phyloP scores from a whole-genome alignment of 805 yeast genomes.

The Candida yuanshanica region DNA sequence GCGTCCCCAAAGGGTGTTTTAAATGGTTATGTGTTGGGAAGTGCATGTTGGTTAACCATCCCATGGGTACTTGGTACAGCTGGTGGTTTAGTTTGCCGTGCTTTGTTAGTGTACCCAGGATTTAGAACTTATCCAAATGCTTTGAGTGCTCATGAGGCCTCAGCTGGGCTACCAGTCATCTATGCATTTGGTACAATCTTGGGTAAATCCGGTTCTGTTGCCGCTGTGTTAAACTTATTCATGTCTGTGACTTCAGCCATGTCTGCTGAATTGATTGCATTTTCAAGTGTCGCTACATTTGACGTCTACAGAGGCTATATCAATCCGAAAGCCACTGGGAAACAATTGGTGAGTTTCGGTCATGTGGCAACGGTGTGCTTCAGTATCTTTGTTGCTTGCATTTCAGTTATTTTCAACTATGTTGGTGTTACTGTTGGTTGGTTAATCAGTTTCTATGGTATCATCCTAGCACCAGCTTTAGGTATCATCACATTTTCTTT shows the following conservation, averaged over 20 bases:
- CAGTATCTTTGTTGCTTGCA: conserved; percentile 34
- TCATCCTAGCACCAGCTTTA: conserved; percentile 34
- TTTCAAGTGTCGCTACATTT: conserved; percentile 34
- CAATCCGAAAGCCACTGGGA: conserved; percentile 34
- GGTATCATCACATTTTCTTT: conserved; percentile 28
- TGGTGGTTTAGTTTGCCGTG: conserved; percentile 33
- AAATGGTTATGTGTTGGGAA: conserved; percentile 33
- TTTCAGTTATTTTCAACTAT: conserved; percentile 35
- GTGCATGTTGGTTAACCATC: conserved; percentile 31
- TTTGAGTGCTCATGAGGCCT: conserved; percentile 32
- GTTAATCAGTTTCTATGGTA: conserved; percentile 35
- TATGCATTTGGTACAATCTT: conserved; percentile 41
- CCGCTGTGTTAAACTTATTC: conserved; percentile 34
- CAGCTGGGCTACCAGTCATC: conserved; percentile 34
- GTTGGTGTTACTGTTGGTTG: conserved; percentile 37
- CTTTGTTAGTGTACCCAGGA: conserved; percentile 26
- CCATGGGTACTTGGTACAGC: conserved; percentile 33
- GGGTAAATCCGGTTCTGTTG: conserved; percentile 38
- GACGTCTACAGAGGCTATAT: conserved; percentile 36
- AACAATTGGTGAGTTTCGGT: conserved; percentile 29
- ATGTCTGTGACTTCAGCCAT: conserved; percentile 40
- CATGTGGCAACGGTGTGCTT: conserved; percentile 33
- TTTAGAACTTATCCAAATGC: conserved; percentile 37
- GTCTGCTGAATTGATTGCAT: conserved; percentile 37
- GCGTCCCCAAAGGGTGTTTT: conserved; percentile 30